Conservation (phyloP, 2,329 filamentous ascomycete species). For the Talaromyces amestolkiae region DNA sequence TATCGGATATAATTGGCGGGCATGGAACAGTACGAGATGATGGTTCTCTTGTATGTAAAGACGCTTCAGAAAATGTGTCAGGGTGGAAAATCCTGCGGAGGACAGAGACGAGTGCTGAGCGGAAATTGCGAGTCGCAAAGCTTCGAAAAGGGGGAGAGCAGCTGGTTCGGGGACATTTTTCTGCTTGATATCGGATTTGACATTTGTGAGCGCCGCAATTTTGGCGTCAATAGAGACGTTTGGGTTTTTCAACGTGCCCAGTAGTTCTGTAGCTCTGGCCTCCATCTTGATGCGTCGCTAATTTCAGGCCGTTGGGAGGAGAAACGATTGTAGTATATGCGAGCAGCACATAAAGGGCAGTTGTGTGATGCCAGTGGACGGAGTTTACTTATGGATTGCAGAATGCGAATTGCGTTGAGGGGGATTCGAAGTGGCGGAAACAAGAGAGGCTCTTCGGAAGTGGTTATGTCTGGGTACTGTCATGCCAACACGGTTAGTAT, state of each 20-base stretch:
- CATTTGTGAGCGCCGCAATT: constrained; percentile 65
- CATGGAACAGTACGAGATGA: constrained; percentile 65
- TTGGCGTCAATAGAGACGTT: constrained; percentile 69
- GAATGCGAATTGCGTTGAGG: not conserved
- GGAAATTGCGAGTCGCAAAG: constrained; percentile 69
- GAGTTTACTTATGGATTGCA: not conserved
- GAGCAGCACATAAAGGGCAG: constrained; percentile 11
- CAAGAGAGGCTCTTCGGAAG: not conserved
- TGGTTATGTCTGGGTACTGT: not conserved
- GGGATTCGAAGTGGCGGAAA: not conserved
- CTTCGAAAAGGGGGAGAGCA: constrained; percentile 75
- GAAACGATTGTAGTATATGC: not conserved
- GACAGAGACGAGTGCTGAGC: constrained; percentile 75
- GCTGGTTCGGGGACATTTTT: constrained; percentile 75
- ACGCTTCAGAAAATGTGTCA: constrained; percentile 83
- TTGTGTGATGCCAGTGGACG: not conserved
- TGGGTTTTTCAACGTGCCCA: constrained; percentile 57
- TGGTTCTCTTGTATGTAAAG: constrained; percentile 81
- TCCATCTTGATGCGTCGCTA: constrained; percentile 47
- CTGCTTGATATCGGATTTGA: constrained; percentile 90
- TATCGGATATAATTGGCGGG: constrained; percentile 67
- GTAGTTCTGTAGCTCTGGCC: constrained; percentile 53
- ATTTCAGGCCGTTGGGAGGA: constrained; percentile 8
- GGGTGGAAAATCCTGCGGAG: constrained; percentile 79
- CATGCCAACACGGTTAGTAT: not conserved